These are phyloP conservation scores for Bocquillonia castaneifolia DNA, from an alignment of 441 rosid genomes.

Conservation along the genomic window DNA sequence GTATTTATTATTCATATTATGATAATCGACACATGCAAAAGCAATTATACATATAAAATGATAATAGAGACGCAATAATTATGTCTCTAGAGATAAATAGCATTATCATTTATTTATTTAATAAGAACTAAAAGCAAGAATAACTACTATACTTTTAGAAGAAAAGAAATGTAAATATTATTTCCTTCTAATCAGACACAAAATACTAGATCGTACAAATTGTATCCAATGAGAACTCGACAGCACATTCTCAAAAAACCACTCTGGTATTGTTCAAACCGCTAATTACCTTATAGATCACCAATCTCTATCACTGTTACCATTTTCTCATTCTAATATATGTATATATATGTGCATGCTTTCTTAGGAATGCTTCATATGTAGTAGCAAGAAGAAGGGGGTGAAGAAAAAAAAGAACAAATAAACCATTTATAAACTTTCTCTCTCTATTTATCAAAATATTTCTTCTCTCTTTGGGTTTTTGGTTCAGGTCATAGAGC, in stretches of 20 bases:
- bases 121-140: no score
- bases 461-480: background rate
- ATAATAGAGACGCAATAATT: no score
- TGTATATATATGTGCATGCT: slow-evolving; percentile 26
- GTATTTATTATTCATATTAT: no score
- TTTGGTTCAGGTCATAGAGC: slow-evolving; percentile 1
- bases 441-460: slow-evolving; percentile 4
- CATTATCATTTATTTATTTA: no score
- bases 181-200: background rate
- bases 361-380: slow-evolving; percentile 19
- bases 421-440: slow-evolving; percentile 3
- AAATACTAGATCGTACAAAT: background rate
- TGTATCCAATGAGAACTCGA: slow-evolving; percentile 28
- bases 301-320: background rate
- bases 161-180: background rate
- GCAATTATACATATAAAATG: no score
- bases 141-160: no score
- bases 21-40: no score
- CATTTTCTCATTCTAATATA: slow-evolving; percentile 3
- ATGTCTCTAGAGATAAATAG: no score
- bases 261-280: slow-evolving; percentile 19
- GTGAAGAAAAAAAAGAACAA: background rate
- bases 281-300: background rate
- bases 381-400: slow-evolving; percentile 26
- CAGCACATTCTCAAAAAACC: slow-evolving; percentile 20